These are phyloP conservation scores for Syncephalastrum monosporum DNA, from an alignment of 371 early-diverging fungal species.

Conservation along the genomic window DNA sequence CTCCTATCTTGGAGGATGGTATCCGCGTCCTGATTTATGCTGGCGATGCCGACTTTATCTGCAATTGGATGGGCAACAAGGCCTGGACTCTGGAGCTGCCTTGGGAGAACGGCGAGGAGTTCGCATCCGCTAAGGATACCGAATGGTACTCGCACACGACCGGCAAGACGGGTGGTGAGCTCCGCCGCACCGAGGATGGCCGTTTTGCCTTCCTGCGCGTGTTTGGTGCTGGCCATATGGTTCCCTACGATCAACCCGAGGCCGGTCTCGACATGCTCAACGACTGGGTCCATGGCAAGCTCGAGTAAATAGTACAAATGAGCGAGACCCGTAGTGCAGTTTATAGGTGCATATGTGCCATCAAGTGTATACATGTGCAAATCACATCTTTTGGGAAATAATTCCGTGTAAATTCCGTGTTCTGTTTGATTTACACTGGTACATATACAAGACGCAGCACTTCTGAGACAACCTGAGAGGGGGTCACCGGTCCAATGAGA, in stretches of 20 bases:
- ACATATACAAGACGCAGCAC: slow-evolving; percentile 18
- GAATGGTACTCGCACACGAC: slow-evolving; percentile 35
- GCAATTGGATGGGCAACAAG: slow-evolving; percentile 94
- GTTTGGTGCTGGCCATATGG: slow-evolving; percentile 92
- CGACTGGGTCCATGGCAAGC: slow-evolving; percentile 49
- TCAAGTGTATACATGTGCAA: no score
- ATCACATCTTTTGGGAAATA: no score
- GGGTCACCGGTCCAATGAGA: slow-evolving; percentile 6
- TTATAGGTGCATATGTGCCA: no score
- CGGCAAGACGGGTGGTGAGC: slow-evolving; percentile 65
- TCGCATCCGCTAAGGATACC: slow-evolving; percentile 54
- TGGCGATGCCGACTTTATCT: slow-evolving; percentile 79
- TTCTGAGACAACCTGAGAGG: slow-evolving; percentile 13
- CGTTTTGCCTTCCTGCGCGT: slow-evolving; percentile 82
- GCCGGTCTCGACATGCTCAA: slow-evolving; percentile 60
- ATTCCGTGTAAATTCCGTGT: no score
- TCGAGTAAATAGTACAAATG: slow-evolving; percentile 23
- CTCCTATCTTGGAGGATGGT: slow-evolving; percentile 76
- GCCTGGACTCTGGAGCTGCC: slow-evolving; percentile 80
- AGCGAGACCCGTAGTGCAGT: background rate
- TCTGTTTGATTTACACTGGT: slow-evolving; percentile 9
- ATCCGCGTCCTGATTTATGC: slow-evolving; percentile 86
- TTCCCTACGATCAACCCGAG: slow-evolving; percentile 58
- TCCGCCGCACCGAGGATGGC: slow-evolving; percentile 53
- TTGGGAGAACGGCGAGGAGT: slow-evolving; percentile 75